phyloP scores from a whole-genome alignment of 805 yeast species.

The Lipomyces spencermartinsiae region DNA sequence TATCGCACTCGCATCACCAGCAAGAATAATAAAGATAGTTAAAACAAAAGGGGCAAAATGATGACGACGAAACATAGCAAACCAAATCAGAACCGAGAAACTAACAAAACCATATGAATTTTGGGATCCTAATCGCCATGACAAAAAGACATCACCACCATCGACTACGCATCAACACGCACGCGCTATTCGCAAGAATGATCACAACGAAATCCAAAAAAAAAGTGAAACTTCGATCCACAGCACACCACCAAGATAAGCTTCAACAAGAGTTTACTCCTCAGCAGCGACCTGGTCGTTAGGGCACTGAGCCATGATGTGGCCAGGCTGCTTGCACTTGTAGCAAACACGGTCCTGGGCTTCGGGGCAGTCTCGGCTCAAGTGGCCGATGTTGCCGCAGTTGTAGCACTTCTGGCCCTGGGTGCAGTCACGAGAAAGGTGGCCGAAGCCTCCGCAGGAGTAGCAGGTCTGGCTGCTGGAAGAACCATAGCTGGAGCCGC shows the following conservation, averaged over 20 bases:
- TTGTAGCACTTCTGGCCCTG: slow-evolving; percentile 81
- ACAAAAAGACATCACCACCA: neutral
- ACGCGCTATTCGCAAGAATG: neutral
- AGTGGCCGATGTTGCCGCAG: slow-evolving; percentile 88
- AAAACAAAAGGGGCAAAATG: neutral
- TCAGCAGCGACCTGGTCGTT: slow-evolving; percentile 35
- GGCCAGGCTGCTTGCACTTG: slow-evolving; percentile 81
- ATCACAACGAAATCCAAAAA: slow-evolving; percentile 6
- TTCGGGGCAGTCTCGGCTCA: slow-evolving; percentile 79
- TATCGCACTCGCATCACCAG: neutral
- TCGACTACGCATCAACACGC: neutral
- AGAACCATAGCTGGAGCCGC: slow-evolving; percentile 77
- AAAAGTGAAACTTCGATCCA: slow-evolving; percentile 5
- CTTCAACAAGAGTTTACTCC: neutral
- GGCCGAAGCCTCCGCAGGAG: slow-evolving; percentile 89
- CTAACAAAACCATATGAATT: neutral
- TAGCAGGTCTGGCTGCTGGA: slow-evolving; percentile 89
- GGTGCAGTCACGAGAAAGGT: slow-evolving; percentile 83
- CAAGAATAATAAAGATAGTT: neutral
- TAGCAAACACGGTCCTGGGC: slow-evolving; percentile 68
- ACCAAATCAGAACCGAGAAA: neutral
- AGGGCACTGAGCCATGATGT: slow-evolving; percentile 87
- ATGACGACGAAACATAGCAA: neutral
- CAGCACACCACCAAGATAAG: neutral
- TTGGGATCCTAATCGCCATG: slow-evolving; percentile 2